Base-by-base conservation (phyloP, 257 asterid species). In the Hygrophila difformis region DNA sequence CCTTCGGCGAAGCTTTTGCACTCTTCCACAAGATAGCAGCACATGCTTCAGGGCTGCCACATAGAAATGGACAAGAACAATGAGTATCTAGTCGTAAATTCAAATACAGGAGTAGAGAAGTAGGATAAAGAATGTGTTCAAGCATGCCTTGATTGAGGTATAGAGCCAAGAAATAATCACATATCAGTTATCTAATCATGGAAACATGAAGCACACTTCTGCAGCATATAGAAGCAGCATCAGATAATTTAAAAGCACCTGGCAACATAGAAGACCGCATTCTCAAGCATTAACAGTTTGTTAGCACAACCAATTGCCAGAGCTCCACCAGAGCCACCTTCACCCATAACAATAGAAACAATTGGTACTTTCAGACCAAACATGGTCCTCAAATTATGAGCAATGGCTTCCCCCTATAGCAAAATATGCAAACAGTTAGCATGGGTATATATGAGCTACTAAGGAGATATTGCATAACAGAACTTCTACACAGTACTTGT, bases 241-340 rank as follows among this genome's bases (percentile, higher is more conserved):
- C 15, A 47, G 50, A 14, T 26, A n/a, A 8, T 42, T 20, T 35
- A 36, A 15, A 53, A 57, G 69, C 56, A 83, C 94, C 95, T 91
- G 71, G 98, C 98, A 65, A 91, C 98, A 48, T 79, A 91, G 77
- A 85, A 86, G 65, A 91, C 96, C 11, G 96, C 84, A 67, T 91
- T 91, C 74, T 91, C 98, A 68, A 91, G 94, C 98, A 91, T 85
- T 49, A 85, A 55, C 49, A 91, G 67, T 77, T 82, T 86, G 73
- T 91, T 91, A 59, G 82, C 93, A 67, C 98, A 91, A 59, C 82
- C 96, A 74, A 91, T 85, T 42, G 98, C 98, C 65, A 91, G 74
- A 71, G 98, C 98, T 62, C 98, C 98, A 71, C 98, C 98, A 36
- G 98, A 91, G 24, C 98, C 98, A 47, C 98, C 98, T 82, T 91